Conservation (phyloP, 1,284 basidiomycete species). For the Ceratobasidium sp. region DNA sequence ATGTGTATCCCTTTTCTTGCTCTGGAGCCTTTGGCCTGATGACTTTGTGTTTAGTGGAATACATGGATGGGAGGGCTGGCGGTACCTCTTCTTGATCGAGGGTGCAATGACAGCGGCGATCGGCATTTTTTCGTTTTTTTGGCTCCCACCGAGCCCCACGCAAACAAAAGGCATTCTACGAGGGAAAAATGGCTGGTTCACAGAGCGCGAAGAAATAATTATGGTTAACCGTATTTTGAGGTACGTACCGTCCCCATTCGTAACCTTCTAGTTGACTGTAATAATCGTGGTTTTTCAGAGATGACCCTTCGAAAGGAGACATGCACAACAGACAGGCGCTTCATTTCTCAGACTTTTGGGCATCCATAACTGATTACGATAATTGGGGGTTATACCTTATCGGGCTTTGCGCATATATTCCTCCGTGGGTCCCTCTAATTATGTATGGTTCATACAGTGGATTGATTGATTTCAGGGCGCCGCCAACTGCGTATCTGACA, state of each 20-base stretch:
- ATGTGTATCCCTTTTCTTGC: constrained; percentile 57
- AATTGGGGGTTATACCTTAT: constrained; percentile 71
- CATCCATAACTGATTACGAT: constrained; percentile 70
- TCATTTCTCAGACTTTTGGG: constrained; percentile 64
- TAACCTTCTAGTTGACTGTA: constrained; percentile 49
- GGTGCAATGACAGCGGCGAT: constrained; percentile 46
- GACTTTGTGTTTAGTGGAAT: constrained; percentile 50
- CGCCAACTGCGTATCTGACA: constrained; percentile 52
- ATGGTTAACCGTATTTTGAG: constrained; percentile 66
- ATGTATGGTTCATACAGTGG: not conserved
- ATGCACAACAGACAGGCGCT: constrained; percentile 84
- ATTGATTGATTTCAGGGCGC: constrained; percentile 33
- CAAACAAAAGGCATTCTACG: constrained; percentile 74
- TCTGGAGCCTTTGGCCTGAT: not conserved
- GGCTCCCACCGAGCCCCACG: constrained; percentile 74
- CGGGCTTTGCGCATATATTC: constrained; percentile 32
- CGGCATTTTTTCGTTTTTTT: constrained; percentile 62
- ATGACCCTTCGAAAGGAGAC: constrained; percentile 72
- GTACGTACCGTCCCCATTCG: not conserved
- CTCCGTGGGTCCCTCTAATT: constrained; percentile 2
- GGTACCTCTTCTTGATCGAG: constrained; percentile 53
- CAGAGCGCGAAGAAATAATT: constrained; percentile 62
- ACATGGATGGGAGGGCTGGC: constrained; percentile 46
- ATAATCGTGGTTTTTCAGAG: constrained; percentile 65
- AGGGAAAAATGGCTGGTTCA: constrained; percentile 73